Base-by-base conservation (phyloP, 2,329 filamentous ascomycete species). In the Penicillium occitanis region DNA sequence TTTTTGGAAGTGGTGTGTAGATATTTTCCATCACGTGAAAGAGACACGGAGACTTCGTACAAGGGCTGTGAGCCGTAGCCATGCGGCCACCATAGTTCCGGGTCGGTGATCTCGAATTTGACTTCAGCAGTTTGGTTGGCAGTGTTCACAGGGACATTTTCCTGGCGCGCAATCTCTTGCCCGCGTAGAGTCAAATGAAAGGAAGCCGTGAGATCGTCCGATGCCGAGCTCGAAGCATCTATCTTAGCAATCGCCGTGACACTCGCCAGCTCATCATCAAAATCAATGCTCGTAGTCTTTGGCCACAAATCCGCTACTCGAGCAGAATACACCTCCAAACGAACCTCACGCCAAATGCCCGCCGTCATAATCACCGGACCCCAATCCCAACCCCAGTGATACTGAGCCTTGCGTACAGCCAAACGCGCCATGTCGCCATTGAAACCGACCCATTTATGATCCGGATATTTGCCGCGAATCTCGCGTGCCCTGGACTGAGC, bases 351-450 rank as follows among this genome's bases (percentile, higher is more conserved):
- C 90, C 90, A 93, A 2, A 87, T 86, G 0, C 88, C 88, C 8
- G 83, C 84, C 0, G 87, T 88, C 74, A 87, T 82, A 61, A 90
- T 70, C 6, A 88, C 81, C 0, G 88, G 88, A 0, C 88, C 88
- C 88, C 88, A 90, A 71, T 91, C 88, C 88, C 88, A 91, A 3
- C 88, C 87, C 87, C 87, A 11, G 70, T 90, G 85, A 70, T 88
- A 90, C 74, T 90, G 88, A 0, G 88, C 86, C 72, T 90, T 91
- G 10, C 88, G 79, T 0, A 86, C 84, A 5, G 83, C 83, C 22
- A 86, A 73, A 14, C 80, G 72, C 8, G 78, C 73, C 11, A 76
- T 69, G 48, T 83, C 81, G 2, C 81, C 82, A 68, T 83, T 84
- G 69, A 80, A 83, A 11, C 77, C 77, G 0, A 76, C 76, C 77